phyloP scores from a whole-genome alignment of 2,329 filamentous ascomycete species.

The Cladosporium velox region DNA sequence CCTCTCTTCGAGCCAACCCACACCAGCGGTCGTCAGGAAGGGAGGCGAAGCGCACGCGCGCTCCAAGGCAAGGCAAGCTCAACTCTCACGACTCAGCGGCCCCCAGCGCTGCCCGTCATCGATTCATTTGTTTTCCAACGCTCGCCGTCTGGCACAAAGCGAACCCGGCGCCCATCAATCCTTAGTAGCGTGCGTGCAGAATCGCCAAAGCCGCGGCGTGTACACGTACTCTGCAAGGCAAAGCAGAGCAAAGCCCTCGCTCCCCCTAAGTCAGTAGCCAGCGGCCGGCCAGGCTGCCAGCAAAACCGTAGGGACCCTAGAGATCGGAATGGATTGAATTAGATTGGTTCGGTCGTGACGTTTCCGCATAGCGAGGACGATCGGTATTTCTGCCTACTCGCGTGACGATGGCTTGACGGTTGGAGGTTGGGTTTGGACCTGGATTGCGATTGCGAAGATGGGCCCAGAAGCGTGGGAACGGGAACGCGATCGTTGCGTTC shows the following conservation, averaged over 20 bases:
- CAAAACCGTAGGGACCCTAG: not conserved
- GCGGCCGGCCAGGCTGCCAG: not conserved
- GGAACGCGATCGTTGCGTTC: conserved; percentile 5
- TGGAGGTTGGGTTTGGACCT: not conserved
- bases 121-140: conserved; percentile 11
- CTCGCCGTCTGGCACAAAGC: conserved; percentile 9
- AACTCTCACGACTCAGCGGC: not conserved
- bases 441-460: not conserved
- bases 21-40: not conserved
- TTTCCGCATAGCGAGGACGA: not conserved
- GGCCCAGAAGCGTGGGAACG: conserved; percentile 5
- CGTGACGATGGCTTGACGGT: conserved; percentile 11
- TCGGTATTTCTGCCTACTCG: not conserved
- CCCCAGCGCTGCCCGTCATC: not conserved
- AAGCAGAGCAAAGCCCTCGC: not conserved
- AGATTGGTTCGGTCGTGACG: conserved; percentile 1
- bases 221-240: not conserved
- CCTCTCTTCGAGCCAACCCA: not conserved
- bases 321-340: not conserved
- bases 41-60: not conserved
- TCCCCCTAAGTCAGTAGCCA: not conserved
- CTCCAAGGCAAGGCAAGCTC: not conserved
- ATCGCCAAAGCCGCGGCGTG: not conserved
- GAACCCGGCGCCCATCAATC: not conserved
- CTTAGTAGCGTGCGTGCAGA: conserved; percentile 9